A percentile compares a stretch with the other conserved stretches of the same genome.
Evolutionary conservation across 768 basidiomycete genomes (phyloP).

Genomic region (Suillus subaureus): DNA sequence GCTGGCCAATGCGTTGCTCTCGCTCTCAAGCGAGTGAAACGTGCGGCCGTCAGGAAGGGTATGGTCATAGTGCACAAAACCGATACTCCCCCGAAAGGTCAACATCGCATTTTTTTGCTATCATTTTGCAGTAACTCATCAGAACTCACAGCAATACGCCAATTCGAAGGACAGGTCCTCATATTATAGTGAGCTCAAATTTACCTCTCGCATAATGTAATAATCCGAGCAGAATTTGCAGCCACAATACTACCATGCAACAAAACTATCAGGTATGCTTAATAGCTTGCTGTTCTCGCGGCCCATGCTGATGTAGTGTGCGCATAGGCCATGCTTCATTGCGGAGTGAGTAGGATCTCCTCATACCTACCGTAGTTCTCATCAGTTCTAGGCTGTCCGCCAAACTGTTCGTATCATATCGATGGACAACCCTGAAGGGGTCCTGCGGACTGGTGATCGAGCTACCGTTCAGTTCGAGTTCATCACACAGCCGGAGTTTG

Average conservation of each 20-base stretch:
- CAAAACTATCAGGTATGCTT: slow-evolving; percentile 82
- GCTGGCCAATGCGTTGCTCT: slow-evolving; percentile 96
- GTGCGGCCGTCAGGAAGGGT: slow-evolving; percentile 85
- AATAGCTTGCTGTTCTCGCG: background rate
- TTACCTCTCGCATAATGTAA: background rate
- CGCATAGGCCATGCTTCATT: slow-evolving; percentile 85
- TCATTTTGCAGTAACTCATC: background rate
- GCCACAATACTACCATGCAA: slow-evolving; percentile 92
- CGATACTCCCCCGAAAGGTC: slow-evolving; percentile 78
- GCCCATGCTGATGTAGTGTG: slow-evolving; percentile 1
- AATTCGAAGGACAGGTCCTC: slow-evolving; percentile 93
- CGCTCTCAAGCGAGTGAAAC: slow-evolving; percentile 86
- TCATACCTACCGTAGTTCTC: slow-evolving; percentile 6
- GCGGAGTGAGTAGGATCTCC: slow-evolving; percentile 58
- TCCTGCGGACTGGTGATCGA: slow-evolving; percentile 92
- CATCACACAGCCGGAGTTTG: slow-evolving; percentile 86
- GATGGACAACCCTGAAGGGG: slow-evolving; percentile 87
- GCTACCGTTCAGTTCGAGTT: slow-evolving; percentile 96
- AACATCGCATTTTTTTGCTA: slow-evolving; percentile 9
- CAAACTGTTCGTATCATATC: slow-evolving; percentile 91
- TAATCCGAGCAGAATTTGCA: slow-evolving; percentile 28
- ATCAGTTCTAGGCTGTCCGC: slow-evolving; percentile 64
- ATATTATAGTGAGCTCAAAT: slow-evolving; percentile 75
- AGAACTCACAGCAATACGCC: slow-evolving; percentile 58
- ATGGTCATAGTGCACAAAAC: slow-evolving; percentile 89